Evolutionary conservation across 176 grass and related monocot genomes (phyloP).

Genomic region (Saccharum officinarum): DNA sequence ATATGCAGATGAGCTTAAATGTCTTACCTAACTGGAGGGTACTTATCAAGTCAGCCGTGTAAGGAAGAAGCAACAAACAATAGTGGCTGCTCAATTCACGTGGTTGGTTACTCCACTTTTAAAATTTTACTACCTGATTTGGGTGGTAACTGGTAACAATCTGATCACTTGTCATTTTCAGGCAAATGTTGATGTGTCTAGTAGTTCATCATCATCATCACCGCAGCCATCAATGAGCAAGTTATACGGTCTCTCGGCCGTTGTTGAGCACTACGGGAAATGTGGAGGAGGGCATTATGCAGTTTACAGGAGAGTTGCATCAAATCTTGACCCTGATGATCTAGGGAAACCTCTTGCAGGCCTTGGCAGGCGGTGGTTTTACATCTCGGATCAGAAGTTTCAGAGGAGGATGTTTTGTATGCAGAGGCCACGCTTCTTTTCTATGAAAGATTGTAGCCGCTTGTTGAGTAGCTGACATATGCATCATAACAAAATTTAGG

Average conservation of each 20-base stretch:
- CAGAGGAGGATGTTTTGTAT: constrained; percentile 62
- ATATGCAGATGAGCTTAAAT: constrained; percentile 47
- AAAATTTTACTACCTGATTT: background rate
- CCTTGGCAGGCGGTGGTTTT: constrained; percentile 56
- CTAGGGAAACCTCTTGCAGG: constrained; percentile 15
- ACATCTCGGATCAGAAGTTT: constrained; percentile 77
- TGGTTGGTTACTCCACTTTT: constrained; percentile 23
- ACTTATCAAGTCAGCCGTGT: constrained; percentile 25
- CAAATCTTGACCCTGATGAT: constrained; percentile 36
- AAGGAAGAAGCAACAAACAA: constrained; percentile 10
- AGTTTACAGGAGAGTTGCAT: constrained; percentile 59
- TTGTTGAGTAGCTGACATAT: constrained; percentile 12
- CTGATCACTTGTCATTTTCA: background rate
- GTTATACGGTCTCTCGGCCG: constrained; percentile 63
- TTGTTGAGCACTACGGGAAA: constrained; percentile 83
- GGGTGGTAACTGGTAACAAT: background rate
- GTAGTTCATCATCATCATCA: background rate
- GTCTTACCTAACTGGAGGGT: constrained; percentile 28
- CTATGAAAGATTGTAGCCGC: constrained; percentile 65
- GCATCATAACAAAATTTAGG: background rate
- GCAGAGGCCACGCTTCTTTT: constrained; percentile 85
- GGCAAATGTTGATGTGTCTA: constrained; percentile 27
- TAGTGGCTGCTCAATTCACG: background rate
- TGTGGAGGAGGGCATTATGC: constrained; percentile 86
- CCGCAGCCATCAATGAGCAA: constrained; percentile 10